Conservation (phyloP, 2,329 filamentous ascomycete species). For the Pseudogymnoascus sp. region DNA sequence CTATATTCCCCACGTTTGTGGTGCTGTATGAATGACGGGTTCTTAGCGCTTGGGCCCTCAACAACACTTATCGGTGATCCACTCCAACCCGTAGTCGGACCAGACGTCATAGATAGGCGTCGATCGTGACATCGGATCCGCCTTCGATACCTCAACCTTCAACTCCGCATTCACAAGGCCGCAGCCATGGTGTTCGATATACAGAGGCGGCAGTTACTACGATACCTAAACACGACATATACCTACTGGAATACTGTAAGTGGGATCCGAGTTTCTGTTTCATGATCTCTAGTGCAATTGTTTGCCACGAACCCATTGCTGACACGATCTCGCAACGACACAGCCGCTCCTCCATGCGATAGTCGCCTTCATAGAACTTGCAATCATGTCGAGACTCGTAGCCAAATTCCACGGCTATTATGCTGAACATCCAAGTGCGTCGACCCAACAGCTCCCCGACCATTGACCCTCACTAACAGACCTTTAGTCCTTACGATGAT, state of each 20-base stretch:
- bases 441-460: constrained; percentile 13
- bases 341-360: constrained; percentile 83
- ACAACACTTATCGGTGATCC: constrained; percentile 5
- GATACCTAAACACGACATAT: constrained; percentile 62
- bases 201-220: constrained; percentile 51
- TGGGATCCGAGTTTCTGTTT: constrained; percentile 23
- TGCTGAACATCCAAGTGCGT: constrained; percentile 72
- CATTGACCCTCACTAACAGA: constrained; percentile 3
- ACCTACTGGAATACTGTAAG: constrained; percentile 67
- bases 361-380: constrained; percentile 83
- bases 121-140: constrained; percentile 6
- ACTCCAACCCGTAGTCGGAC: background rate
- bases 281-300: constrained; percentile 9
- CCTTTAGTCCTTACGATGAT: constrained; percentile 84
- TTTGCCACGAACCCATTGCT: constrained; percentile 11
- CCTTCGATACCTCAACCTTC: background rate
- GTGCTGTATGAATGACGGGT: background rate
- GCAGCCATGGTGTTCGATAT: constrained; percentile 50
- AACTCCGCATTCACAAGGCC: constrained; percentile 1
- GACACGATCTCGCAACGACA: constrained; percentile 9
- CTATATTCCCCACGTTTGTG: background rate
- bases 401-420: constrained; percentile 93
- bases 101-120: constrained; percentile 8
- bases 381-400: constrained; percentile 70
- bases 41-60: constrained; percentile 1